Evolutionary conservation across 2,329 filamentous ascomycete genomes (phyloP).

Genomic region (Ophiobolus disseminans): DNA sequence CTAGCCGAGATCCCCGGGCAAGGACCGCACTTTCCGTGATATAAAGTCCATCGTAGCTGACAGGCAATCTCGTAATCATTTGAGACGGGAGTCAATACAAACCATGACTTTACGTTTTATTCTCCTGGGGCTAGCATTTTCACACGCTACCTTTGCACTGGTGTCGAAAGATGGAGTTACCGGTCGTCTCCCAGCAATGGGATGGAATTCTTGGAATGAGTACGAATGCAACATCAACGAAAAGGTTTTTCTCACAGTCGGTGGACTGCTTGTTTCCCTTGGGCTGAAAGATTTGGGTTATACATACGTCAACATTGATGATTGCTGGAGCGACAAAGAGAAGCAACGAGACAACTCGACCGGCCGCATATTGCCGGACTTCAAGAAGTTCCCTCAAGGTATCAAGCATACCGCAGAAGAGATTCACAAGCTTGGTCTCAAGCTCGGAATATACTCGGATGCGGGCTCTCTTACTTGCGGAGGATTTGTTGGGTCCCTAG

Average conservation of each 20-base stretch:
- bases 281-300: constrained; percentile 30
- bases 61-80: no score
- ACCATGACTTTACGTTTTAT: constrained; percentile 6
- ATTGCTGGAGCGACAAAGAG: constrained; percentile 62
- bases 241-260: constrained; percentile 25
- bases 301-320: constrained; percentile 64
- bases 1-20: no score
- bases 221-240: constrained; percentile 31
- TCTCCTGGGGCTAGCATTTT: constrained; percentile 1
- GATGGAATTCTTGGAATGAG: constrained; percentile 34
- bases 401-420: constrained; percentile 62
- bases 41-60: no score
- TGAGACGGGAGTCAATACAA: neutral
- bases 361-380: constrained; percentile 50
- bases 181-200: constrained; percentile 27
- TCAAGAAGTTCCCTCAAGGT: constrained; percentile 65
- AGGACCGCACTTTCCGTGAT: no score
- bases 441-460: constrained; percentile 68
- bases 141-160: constrained; percentile 3
- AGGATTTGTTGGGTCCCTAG: constrained; percentile 64
- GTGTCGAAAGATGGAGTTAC: constrained; percentile 19
- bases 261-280: constrained; percentile 21
- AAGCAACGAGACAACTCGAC: constrained; percentile 45
- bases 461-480: constrained; percentile 61
- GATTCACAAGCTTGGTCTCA: constrained; percentile 64